Base-by-base conservation (phyloP, 352 stramenopile genomes). In the Globisporangium recalcitrans region DNA sequence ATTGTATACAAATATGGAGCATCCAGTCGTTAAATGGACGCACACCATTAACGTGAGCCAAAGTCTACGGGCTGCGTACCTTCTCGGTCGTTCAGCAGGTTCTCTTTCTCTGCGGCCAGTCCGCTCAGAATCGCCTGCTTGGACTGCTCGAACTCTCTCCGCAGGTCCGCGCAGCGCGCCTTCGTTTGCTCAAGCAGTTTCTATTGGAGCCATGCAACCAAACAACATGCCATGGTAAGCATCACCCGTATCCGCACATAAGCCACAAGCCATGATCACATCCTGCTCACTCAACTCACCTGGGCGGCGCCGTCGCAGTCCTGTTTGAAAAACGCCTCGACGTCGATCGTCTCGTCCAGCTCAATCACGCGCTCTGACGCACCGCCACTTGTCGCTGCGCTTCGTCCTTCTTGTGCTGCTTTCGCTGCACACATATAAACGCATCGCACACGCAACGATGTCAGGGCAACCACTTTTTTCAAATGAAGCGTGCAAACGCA, bases 71-170 rank as follows among this genome's bases (percentile, higher is more conserved):
- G 44, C 29, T 7, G 14, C 52, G 29, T 13, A 46, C 34, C 34
- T 32, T 48, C 52, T 16, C 60, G 42, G 65, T 78, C 65, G 58
- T 72, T 67, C 9, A 67, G 67, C 13, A 78, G 29, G 38, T 82
- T 87, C 51, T 85, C 79, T 46, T 88, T 88, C 59, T 88, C 78
- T 3, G 75, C 77, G n/a, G 80, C 59, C 3, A 91, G 62, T 3
- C 73, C 73, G 60, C 81, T 71, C 47, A 87, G 49, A 52, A 93
- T 70, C 51, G 65, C 65, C 52, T 82, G 69, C 57, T 87, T 90
- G 19, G 79, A 77, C 34, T 73, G 69, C 26, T 77, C 69, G 52
- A 90, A 69, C 51, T 89, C 70, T 57, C 59, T 68, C 8, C 72
- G 70, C 34, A 93, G 69, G 42, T 88, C 77, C 9, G 68, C 64